Conservation (phyloP, 2,329 filamentous ascomycete genomes). For the Nemania sp. region DNA sequence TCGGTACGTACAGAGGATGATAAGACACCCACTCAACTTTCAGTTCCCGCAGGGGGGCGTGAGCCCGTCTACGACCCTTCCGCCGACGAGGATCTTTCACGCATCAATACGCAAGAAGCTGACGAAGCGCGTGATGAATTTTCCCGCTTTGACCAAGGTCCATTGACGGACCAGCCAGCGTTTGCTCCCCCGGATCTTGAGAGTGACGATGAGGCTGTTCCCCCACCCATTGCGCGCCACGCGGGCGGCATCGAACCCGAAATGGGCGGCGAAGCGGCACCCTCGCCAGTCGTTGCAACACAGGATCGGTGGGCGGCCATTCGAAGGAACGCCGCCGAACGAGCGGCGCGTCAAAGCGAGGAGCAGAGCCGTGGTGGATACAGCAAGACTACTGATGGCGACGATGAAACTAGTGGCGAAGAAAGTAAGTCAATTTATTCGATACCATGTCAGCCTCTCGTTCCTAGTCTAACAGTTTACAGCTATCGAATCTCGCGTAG, state of each 20-base stretch:
- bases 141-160: constrained; percentile 86
- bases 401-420: constrained; percentile 94
- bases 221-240: constrained; percentile 65
- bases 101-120: constrained; percentile 69
- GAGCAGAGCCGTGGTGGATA: constrained; percentile 70
- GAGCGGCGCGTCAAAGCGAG: constrained; percentile 75
- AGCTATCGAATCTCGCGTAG: constrained; percentile 97
- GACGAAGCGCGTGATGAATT: constrained; percentile 71
- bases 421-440: constrained; percentile 56
- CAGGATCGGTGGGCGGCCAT: constrained; percentile 96
- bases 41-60: constrained; percentile 40
- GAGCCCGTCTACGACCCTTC: constrained; percentile 60
- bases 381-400: constrained; percentile 70
- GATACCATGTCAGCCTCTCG: not conserved
- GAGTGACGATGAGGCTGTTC: constrained; percentile 61
- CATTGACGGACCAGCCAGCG: constrained; percentile 85
- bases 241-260: constrained; percentile 46
- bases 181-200: constrained; percentile 74
- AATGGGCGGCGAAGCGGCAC: constrained; percentile 50
- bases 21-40: constrained; percentile 48
- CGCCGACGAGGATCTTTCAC: constrained; percentile 64
- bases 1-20: constrained; percentile 45
- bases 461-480: constrained; percentile 45
- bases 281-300: constrained; percentile 54
- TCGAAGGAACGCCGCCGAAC: constrained; percentile 90